phyloP scores from a whole-genome alignment of 371 early-diverging fungal species.

The Dichotomocladium elegans region DNA sequence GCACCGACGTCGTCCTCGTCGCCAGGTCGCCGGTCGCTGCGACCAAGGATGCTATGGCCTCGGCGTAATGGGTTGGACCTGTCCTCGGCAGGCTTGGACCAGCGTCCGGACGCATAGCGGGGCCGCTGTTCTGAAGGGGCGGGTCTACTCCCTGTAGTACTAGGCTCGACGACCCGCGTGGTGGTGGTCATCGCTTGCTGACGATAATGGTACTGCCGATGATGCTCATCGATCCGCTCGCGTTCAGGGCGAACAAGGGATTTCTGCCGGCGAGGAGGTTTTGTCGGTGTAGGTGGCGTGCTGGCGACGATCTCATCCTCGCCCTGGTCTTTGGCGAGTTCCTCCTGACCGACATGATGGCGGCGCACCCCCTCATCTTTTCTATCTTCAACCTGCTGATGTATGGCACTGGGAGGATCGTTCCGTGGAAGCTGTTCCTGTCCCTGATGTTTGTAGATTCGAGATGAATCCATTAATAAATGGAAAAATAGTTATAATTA shows the following conservation, averaged over 20 bases:
- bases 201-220: constrained; percentile 53
- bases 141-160: constrained; percentile 36
- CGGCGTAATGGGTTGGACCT: constrained; percentile 28
- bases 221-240: constrained; percentile 52
- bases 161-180: constrained; percentile 12
- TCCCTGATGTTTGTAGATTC: no score
- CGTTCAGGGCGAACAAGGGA: constrained; percentile 71
- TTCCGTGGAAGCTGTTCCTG: no score
- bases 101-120: constrained; percentile 5
- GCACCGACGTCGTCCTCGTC: constrained; percentile 14
- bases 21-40: constrained; percentile 24
- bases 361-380: neutral
- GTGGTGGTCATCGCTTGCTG: constrained; percentile 31
- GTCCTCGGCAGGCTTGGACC: constrained; percentile 8
- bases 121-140: neutral
- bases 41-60: constrained; percentile 41
- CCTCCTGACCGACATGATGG: neutral
- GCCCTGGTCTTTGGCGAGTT: neutral
- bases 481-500: no score
- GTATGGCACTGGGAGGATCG: neutral
- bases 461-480: constrained; percentile 6
- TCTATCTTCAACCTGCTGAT: neutral
- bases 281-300: neutral
- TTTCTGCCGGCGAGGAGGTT: constrained; percentile 44
- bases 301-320: neutral